phyloP scores from a whole-genome alignment of 331 rosid genomes.

The Pyracantha coccinea region DNA sequence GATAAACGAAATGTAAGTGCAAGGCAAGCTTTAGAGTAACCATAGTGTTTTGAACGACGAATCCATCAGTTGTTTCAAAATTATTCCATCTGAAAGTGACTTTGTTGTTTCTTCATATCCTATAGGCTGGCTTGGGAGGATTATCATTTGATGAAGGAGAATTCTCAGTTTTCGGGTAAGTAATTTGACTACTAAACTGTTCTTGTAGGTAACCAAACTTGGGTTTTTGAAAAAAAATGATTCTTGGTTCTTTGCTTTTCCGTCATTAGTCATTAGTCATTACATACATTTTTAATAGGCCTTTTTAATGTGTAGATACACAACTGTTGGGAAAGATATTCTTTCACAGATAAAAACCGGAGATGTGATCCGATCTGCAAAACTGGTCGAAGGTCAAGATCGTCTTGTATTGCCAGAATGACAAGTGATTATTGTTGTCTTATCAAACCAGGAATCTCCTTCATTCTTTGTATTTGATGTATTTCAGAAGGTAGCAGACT shows the following conservation, averaged over 20 bases:
- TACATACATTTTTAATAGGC: neutral
- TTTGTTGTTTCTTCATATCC: neutral
- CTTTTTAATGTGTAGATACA: slow-evolving; percentile 41
- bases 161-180: slow-evolving; percentile 89
- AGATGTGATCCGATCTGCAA: slow-evolving; percentile 68
- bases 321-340: slow-evolving; percentile 70
- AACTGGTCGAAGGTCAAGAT: slow-evolving; percentile 75
- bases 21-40: neutral
- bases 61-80: neutral
- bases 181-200: neutral
- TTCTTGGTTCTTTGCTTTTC: neutral
- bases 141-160: slow-evolving; percentile 95
- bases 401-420: slow-evolving; percentile 63
- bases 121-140: slow-evolving; percentile 96
- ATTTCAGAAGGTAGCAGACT: slow-evolving; percentile 26
- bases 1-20: slow-evolving; percentile 77
- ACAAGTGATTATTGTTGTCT: slow-evolving; percentile 32
- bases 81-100: neutral
- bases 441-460: slow-evolving; percentile 15
- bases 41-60: neutral
- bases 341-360: slow-evolving; percentile 90
- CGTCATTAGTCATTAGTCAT: neutral
- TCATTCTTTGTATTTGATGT: slow-evolving; percentile 33
- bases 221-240: neutral
- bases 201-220: neutral